Base-by-base conservation (phyloP, 176 grass and related monocot genomes). In the Oropetium thomaeum region DNA sequence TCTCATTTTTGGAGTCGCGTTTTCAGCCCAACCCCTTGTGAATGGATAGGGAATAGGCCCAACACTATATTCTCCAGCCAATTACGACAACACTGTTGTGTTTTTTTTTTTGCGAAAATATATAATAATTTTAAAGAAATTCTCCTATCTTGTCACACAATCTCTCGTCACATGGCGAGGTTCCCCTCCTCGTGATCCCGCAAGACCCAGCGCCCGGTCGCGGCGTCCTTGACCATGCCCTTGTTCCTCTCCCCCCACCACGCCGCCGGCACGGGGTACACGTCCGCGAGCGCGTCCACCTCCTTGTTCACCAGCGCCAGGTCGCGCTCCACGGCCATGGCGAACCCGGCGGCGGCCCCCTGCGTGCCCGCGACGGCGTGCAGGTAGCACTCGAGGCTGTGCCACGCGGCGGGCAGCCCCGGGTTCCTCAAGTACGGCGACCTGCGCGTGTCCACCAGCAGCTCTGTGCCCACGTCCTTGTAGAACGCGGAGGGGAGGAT, bases 331-430 rank as follows among this genome's bases (percentile, higher is more conserved):
- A 99, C 82, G 44, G 32, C 82, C 43, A 99, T 14, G 32, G 32
- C 10, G 75, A 99, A 95, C 59, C 81, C 69, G 2, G 25, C 78
- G 14, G 59, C 47, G 17, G 73, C 70, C 54, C 91, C 89, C 34
- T 88, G 86, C 30, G 85, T 80, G 28, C 96, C 96, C 2, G 91
- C 96, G 62, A 92, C 79, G 52, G 49, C 91, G 79, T 95, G 96
- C 71, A 99, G 29, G 84, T 92, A 95, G 32, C 82, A 76, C 87
- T 99, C 91, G 45, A 95, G 78, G 78, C 77, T 84, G 87, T 99
- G 91, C 91, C 91, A 92, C 10, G 60, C 68, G 8, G 20, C 55
- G 2, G 82, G 74, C 2, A 40, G 42, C 0, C 59, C 84, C 1
- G 79, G 84, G 2, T 20, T 19, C 86, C 88, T 95, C 27, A 95